Percentiles rank a stretch among this genome's conserved stretches.
phyloP scores from a whole-genome alignment of 345 rosid genomes.

The Trapa bicornis region DNA sequence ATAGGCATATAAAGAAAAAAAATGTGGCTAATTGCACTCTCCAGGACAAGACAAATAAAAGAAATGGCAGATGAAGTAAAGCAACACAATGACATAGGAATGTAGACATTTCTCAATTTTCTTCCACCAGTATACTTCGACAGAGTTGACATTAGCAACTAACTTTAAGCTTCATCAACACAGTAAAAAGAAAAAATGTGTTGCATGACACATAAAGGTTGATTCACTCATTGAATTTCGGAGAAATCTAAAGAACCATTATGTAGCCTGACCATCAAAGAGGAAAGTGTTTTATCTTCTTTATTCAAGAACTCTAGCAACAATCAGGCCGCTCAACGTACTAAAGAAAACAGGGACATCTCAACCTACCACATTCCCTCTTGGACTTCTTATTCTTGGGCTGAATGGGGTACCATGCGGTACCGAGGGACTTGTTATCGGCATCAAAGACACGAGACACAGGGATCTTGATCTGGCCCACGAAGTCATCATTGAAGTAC shows the following conservation, averaged over 20 bases:
- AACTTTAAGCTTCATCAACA: no score
- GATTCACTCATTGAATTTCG: neutral
- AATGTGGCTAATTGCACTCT: no score
- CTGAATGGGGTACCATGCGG: constrained; percentile 64
- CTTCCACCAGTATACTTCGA: no score
- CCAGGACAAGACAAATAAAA: no score
- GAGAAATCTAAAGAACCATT: neutral
- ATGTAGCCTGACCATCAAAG: neutral
- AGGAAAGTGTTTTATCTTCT: neutral
- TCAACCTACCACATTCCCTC: constrained; percentile 62
- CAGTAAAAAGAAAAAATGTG: no score
- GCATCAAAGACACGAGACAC: constrained; percentile 68
- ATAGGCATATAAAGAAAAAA: no score
- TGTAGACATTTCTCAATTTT: no score
- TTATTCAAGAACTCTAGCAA: neutral
- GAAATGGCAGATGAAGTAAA: no score
- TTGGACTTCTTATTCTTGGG: constrained; percentile 76
- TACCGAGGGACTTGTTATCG: constrained; percentile 58
- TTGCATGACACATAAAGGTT: no score
- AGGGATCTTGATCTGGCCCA: constrained; percentile 58
- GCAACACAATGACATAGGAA: no score
- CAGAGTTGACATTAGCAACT: no score
- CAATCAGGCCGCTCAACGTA: neutral
- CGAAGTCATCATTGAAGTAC: constrained; percentile 77
- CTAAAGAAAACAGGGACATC: neutral